Conservation (phyloP, 345 rosid species). For the Sisymbrium irio region DNA sequence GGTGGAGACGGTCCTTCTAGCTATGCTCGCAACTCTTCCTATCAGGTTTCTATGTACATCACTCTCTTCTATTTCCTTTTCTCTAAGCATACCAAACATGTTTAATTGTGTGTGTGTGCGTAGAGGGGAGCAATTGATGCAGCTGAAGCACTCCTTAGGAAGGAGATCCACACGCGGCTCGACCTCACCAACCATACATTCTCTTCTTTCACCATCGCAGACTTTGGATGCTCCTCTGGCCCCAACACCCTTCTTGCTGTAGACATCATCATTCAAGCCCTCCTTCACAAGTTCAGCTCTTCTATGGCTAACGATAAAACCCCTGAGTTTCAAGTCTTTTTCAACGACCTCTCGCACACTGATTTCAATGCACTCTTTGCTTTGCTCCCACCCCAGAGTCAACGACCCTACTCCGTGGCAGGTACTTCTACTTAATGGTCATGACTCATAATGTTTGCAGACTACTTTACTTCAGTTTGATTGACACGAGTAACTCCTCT, state of each 20-base stretch:
- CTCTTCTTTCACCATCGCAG: conserved; percentile 24
- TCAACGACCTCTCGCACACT: conserved; percentile 42
- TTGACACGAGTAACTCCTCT: background rate
- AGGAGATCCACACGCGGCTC: conserved; percentile 15
- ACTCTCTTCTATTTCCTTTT: too few species aligned
- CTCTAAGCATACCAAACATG: background rate
- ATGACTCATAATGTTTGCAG: too few species aligned
- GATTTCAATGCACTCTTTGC: conserved; percentile 54
- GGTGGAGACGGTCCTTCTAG: conserved; percentile 36
- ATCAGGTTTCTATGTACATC: too few species aligned
- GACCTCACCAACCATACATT: background rate
- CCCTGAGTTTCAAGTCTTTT: conserved; percentile 44
- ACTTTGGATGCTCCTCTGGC: conserved; percentile 41
- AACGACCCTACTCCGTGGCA: conserved; percentile 26
- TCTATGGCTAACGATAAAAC: background rate
- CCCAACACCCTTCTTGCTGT: conserved; percentile 46
- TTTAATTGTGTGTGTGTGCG: background rate
- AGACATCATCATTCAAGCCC: conserved; percentile 36
- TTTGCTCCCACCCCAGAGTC: conserved; percentile 28
- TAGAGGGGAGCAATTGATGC: conserved; percentile 36
- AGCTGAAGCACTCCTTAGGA: conserved; percentile 27
- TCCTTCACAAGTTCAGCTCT: conserved; percentile 14
- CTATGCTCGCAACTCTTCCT: background rate
- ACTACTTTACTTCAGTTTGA: background rate
- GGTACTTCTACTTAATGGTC: too few species aligned